Evolutionary conservation across 169 alveolate species (phyloP), one percentile per base, ranked within the genome.

Genomic region (Cryptosporidium viatorum): DNA sequence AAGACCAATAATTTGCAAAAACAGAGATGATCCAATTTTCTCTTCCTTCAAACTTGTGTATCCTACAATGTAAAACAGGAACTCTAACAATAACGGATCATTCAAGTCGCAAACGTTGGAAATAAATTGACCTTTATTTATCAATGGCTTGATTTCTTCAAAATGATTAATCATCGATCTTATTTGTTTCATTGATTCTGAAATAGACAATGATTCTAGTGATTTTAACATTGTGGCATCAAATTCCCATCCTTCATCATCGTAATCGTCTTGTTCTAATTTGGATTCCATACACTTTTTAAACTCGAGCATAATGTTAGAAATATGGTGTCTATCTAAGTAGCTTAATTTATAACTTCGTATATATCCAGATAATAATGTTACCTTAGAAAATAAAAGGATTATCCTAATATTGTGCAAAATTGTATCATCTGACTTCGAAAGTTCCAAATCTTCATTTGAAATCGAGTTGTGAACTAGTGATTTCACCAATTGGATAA

Each of bases 51-150:
- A 14, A n/a, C 69, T 43, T 9, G 50, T 43, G 21, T 65, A 59
- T 18, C 89, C 89, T 58, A 80, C 39, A 10, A 65, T 26, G 5
- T 43, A 80, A 62, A 80, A 80, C 41, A 80, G 37, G 50, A 80
- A 80, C 21, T 80, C 89, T 39, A 67, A 21, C 33, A 80, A 39
- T n/a, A 65, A 9, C 29, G 89, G 89, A 41, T 80, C 89, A 26
- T 45, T 29, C 41, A 80, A 31, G n/a, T 80, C 89, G 48, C 70
- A 80, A 43, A 62, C 59, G 4, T 65, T 39, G 12, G 70, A 52
- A 21, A 31, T 10, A 14, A 45, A 4, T 4, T 21, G 45, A 21
- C 21, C 39, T n/a, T 31, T 31, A 45, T 23, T 39, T 21, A 18
- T 43, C 9, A 0, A 29, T 3, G 45, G n/a, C 12, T 16, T 45